phyloP scores from a whole-genome alignment of 345 rosid species.

The Rubroshorea leprosula region DNA sequence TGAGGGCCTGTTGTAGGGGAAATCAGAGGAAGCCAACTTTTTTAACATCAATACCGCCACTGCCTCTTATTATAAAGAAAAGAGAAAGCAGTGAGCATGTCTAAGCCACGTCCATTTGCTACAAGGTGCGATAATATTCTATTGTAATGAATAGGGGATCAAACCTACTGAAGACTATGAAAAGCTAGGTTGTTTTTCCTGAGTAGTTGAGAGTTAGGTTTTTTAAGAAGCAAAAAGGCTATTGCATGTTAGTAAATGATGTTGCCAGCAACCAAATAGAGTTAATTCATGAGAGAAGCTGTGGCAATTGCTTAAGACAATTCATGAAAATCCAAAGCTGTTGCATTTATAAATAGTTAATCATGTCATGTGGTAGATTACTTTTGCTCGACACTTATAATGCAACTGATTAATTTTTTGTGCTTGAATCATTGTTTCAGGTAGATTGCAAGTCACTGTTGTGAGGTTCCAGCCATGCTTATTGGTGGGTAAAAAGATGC shows the following conservation, averaged over 20 bases:
- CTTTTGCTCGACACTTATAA: conserved; percentile 1
- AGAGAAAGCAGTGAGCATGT: neutral
- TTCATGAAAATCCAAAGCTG: neutral
- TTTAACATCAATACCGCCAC: neutral
- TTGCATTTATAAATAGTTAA: neutral
- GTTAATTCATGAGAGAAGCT: conserved; percentile 1
- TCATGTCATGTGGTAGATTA: neutral
- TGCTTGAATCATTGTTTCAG: neutral
- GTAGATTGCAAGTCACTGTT: neutral
- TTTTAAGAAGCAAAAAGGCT: neutral
- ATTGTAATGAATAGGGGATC: neutral
- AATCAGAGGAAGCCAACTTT: neutral
- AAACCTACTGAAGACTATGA: neutral
- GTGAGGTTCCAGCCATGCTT: neutral
- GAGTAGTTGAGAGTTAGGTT: neutral
- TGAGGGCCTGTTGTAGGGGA: neutral
- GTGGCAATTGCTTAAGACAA: neutral
- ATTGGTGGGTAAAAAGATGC: conserved; percentile 1
- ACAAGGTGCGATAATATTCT: neutral
- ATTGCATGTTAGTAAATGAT: neutral
- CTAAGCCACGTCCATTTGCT: neutral
- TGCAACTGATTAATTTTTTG: conserved; percentile 4
- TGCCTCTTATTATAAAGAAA: neutral
- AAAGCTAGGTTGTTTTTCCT: conserved; percentile 1
- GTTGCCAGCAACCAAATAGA: conserved; percentile 6